phyloP scores from a whole-genome alignment of 306 rosid genomes.

The Myrica gale region DNA sequence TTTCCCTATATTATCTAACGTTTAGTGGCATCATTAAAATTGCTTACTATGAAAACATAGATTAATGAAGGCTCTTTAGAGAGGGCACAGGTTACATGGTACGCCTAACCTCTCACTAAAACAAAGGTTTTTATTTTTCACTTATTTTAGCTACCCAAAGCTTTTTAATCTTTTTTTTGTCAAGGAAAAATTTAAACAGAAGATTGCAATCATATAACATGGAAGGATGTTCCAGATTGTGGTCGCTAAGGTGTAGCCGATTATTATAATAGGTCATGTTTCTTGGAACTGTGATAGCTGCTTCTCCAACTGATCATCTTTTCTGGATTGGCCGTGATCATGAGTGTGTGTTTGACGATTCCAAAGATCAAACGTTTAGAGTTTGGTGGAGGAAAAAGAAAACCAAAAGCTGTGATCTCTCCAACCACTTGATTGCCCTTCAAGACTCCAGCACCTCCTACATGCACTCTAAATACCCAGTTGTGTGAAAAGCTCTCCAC shows the following conservation, averaged over 20 bases:
- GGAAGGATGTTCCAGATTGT: background rate
- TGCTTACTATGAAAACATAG: too few species aligned
- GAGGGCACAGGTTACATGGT: too few species aligned
- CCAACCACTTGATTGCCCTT: conserved; percentile 7
- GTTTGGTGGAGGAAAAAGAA: background rate
- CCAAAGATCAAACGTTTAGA: background rate
- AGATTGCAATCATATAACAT: background rate
- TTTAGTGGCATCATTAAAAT: too few species aligned
- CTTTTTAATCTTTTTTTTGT: too few species aligned
- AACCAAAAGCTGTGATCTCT: background rate
- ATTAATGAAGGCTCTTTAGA: too few species aligned
- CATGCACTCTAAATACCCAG: conserved; percentile 16
- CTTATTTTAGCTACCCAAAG: too few species aligned
- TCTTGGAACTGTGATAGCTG: conserved; percentile 30
- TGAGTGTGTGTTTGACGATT: background rate
- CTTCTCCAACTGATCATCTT: conserved; percentile 4
- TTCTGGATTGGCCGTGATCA: background rate
- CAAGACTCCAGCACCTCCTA: background rate
- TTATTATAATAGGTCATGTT: conserved; percentile 19
- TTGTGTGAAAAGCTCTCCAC: background rate
- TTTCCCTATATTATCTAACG: too few species aligned
- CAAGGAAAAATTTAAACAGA: too few species aligned
- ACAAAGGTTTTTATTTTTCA: too few species aligned
- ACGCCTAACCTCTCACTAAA: too few species aligned
- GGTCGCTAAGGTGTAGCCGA: background rate